Evolutionary conservation across 805 yeast genomes (phyloP).

Genomic region (Candida incommunis): DNA sequence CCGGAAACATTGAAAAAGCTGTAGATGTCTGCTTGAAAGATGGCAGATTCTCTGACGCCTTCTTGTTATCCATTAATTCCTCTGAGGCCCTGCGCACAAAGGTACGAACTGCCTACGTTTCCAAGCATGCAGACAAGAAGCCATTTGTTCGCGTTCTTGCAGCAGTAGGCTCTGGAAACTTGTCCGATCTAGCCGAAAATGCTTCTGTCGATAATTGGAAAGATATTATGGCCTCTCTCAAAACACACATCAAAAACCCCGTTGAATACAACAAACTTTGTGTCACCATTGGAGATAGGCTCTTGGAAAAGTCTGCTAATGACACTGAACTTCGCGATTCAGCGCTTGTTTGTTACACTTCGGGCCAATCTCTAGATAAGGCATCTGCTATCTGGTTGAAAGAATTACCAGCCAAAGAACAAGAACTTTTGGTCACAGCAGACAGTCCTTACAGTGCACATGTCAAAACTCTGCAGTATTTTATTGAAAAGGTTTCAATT

Average conservation of each 20-base stretch:
- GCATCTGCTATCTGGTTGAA: conserved; percentile 72
- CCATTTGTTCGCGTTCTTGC: conserved; percentile 63
- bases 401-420: conserved; percentile 44
- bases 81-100: conserved; percentile 43
- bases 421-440: conserved; percentile 22
- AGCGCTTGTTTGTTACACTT: conserved; percentile 65
- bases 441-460: conserved; percentile 70
- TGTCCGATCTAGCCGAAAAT: conserved; percentile 59
- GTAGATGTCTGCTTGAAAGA: conserved; percentile 50
- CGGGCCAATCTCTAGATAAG: conserved; percentile 69
- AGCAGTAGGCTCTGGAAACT: conserved; percentile 39
- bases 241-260: conserved; percentile 35
- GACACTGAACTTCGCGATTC: conserved; percentile 37
- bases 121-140: conserved; percentile 35
- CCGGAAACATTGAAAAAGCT: conserved; percentile 53
- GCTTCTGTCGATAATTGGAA: conserved; percentile 75
- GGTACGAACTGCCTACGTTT: conserved; percentile 60
- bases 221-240: conserved; percentile 56
- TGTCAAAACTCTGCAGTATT: conserved; percentile 62
- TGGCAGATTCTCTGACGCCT: conserved; percentile 61
- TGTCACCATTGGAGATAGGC: conserved; percentile 63
- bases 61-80: conserved; percentile 57
- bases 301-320: conserved; percentile 27
- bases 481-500: conserved; percentile 72
- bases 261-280: conserved; percentile 39